Conservation (phyloP, 345 rosid genomes). For the Raphanus sativus region DNA sequence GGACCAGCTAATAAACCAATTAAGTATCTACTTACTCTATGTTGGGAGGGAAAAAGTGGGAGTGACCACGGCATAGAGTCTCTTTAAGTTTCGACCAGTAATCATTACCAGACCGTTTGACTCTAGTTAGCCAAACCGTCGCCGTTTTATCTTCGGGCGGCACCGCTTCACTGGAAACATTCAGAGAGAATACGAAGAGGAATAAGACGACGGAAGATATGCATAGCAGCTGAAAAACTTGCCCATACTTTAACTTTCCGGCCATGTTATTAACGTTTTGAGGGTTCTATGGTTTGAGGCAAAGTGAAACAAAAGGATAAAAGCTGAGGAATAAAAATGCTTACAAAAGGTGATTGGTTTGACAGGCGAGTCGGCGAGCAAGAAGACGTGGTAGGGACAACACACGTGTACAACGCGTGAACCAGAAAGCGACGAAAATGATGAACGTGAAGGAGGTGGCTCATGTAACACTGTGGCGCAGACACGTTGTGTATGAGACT, state of each 20-base stretch:
- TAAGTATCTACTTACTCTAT: conserved; percentile 26
- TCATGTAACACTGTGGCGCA: neutral
- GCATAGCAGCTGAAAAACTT: conserved; percentile 13
- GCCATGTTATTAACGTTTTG: neutral
- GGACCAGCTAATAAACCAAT: no score
- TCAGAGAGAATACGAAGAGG: conserved; percentile 3
- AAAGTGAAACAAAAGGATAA: neutral
- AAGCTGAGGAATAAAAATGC: neutral
- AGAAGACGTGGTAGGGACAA: conserved; percentile 23
- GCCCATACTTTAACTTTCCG: neutral
- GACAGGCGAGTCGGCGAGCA: conserved; percentile 27
- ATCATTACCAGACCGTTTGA: conserved; percentile 19
- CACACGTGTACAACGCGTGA: conserved; percentile 27
- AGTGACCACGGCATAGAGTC: conserved; percentile 33
- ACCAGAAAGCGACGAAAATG: conserved; percentile 13
- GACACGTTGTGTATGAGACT: conserved; percentile 23
- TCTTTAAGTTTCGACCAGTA: conserved; percentile 35
- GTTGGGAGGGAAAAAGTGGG: conserved; percentile 35
- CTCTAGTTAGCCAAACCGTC: conserved; percentile 26
- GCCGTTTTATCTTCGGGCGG: conserved; percentile 28
- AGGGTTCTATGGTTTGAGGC: neutral
- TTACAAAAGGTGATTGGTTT: neutral
- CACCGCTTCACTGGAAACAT: conserved; percentile 25
- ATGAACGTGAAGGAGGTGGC: conserved; percentile 30
- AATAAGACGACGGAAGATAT: neutral